Conservation (phyloP, 331 rosid species). For the Telfairia occidentalis region DNA sequence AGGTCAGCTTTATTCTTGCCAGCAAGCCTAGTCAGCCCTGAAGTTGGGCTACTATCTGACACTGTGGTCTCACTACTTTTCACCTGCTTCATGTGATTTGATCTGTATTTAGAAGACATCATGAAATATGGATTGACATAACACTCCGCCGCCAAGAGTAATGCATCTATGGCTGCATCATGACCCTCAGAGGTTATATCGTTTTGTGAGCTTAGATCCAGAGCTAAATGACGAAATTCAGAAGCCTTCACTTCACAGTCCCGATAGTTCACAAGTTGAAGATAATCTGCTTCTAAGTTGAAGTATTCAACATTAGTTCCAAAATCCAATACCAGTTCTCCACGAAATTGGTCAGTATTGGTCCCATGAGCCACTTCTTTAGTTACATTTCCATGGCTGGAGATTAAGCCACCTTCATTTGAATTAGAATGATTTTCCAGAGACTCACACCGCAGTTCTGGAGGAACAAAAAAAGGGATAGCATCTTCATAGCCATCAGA, state of each 20-base stretch:
- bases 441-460: slow-evolving; percentile 42
- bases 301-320: slow-evolving; percentile 47
- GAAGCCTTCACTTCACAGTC: slow-evolving; percentile 76
- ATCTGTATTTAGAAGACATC: slow-evolving; percentile 38
- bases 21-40: slow-evolving; percentile 23
- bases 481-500: slow-evolving; percentile 49
- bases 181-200: slow-evolving; percentile 66
- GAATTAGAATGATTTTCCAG: slow-evolving; percentile 37
- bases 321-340: slow-evolving; percentile 41
- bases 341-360: slow-evolving; percentile 21
- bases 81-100: slow-evolving; percentile 31
- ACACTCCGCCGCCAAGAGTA: slow-evolving; percentile 91
- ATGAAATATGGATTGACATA: slow-evolving; percentile 84
- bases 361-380: slow-evolving; percentile 33
- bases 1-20: slow-evolving; percentile 41
- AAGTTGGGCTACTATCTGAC: slow-evolving; percentile 24
- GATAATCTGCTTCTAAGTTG: slow-evolving; percentile 75
- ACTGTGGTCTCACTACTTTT: slow-evolving; percentile 23
- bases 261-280: slow-evolving; percentile 53
- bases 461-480: slow-evolving; percentile 57
- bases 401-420: slow-evolving; percentile 30
- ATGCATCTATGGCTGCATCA: slow-evolving; percentile 86
- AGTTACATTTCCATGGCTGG: slow-evolving; percentile 30
- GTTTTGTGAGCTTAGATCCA: slow-evolving; percentile 65
- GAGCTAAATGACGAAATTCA: slow-evolving; percentile 71